Conservation (phyloP, 257 asterid species). For the Misopates orontium region DNA sequence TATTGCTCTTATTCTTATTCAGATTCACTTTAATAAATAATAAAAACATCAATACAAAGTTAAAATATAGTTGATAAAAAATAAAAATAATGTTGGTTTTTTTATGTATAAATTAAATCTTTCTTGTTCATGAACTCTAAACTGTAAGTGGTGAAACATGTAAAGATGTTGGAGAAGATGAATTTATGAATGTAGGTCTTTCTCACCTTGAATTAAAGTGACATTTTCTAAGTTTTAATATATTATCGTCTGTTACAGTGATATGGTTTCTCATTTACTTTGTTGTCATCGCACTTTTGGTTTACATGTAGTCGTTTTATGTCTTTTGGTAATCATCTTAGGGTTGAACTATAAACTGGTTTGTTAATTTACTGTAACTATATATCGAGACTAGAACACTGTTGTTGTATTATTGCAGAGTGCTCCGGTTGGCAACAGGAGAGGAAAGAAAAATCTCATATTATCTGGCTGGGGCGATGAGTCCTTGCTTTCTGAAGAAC, state of each 20-base stretch:
- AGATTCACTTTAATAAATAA: background rate
- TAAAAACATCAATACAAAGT: too few species aligned
- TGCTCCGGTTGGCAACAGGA: conserved; percentile 77
- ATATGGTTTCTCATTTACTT: background rate
- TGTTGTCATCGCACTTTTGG: conserved; percentile 14
- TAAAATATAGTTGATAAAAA: too few species aligned
- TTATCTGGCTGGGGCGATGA: conserved; percentile 98
- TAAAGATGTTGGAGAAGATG: background rate
- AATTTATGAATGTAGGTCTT: background rate
- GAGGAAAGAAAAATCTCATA: conserved; percentile 89
- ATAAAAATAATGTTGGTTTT: too few species aligned
- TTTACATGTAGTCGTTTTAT: background rate
- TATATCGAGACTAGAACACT: conserved; percentile 17
- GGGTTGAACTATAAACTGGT: background rate
- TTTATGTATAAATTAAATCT: background rate
- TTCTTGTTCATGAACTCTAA: background rate
- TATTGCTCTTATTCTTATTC: too few species aligned
- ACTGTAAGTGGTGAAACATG: conserved; percentile 5
- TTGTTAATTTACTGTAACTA: conserved; percentile 8
- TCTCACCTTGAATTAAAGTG: background rate
- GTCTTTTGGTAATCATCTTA: conserved; percentile 10
- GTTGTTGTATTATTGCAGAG: conserved; percentile 44
- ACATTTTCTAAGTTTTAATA: background rate
- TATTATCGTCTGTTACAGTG: background rate
- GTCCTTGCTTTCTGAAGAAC: conserved; percentile 75